Evolutionary conservation across 179 eudicot genomes (phyloP), one percentile per base, ranked within the genome.

Genomic region (Sideroxylon spinosum): DNA sequence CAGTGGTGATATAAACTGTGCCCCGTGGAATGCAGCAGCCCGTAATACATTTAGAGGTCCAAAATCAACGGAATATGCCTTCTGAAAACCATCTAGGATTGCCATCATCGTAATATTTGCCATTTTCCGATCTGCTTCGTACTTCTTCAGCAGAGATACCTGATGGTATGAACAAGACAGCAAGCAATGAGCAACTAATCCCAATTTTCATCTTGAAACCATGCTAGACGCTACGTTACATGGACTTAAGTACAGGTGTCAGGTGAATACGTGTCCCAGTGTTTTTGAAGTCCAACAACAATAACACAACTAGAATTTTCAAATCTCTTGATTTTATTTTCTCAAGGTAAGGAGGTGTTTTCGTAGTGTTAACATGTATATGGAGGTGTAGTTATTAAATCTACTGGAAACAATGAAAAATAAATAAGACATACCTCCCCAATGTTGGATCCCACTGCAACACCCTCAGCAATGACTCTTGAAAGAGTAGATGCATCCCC

Each of bases 61-160:
- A 72, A 94, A 85, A 83, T 95, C 98, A 52, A 92, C 82, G 3
- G 91, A 86, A 79, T 95, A 95, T 2, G 91, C 97, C 88, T 94
- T 95, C 83, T 95, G 99, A 82, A 95, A 87, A 73, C 98, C 91
- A 81, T 95, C 99, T 19, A 95, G 84, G 75, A 94, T 76, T 12
- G 99, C 91, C 81, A 94, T 91, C 99, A 95, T 92, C 76, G 92
- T 64, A 68, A 83, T 81, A 81, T 95, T 95, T 71, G 95, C 90
- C 59, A 87, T 82, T 84, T 91, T 94, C 77, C 98, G 85, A 7
- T 95, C 98, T 76, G 91, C 82, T 87, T 95, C 99, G 63, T 94
- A 95, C 79, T 86, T 92, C 84, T 79, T 86, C 76, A 95, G 80
- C 76, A 90, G 74, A 61, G 91, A 85, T 62, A 90, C 82, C 99